Percentiles rank a stretch among this genome's conserved stretches.
phyloP scores from a whole-genome alignment of 805 yeast genomes.

The Jamesozyma spencerorum region DNA sequence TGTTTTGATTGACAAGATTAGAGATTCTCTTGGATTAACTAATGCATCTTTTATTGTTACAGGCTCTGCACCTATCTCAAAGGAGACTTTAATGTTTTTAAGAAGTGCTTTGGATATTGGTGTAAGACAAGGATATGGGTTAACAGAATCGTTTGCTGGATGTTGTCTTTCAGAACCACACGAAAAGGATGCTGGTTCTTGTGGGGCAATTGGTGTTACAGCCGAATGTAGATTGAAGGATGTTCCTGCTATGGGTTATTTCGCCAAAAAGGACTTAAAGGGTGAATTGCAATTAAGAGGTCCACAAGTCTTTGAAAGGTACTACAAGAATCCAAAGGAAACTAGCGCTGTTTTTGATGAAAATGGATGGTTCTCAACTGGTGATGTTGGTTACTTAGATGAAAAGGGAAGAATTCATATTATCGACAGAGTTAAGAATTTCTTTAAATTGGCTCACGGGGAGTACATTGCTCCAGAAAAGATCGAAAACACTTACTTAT shows the following conservation, averaged over 20 bases:
- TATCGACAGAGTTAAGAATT: slow-evolving; percentile 70
- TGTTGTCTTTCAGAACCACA: slow-evolving; percentile 35
- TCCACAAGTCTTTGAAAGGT: slow-evolving; percentile 48
- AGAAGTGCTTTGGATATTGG: slow-evolving; percentile 50
- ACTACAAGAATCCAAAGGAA: slow-evolving; percentile 48
- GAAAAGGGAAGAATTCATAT: slow-evolving; percentile 46
- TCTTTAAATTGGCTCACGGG: slow-evolving; percentile 59
- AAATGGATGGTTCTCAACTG: slow-evolving; percentile 59
- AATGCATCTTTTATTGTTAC: slow-evolving; percentile 34
- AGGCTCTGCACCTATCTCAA: slow-evolving; percentile 67
- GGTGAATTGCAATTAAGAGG: slow-evolving; percentile 62
- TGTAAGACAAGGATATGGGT: slow-evolving; percentile 66
- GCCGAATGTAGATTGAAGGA: slow-evolving; percentile 54
- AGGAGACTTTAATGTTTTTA: slow-evolving; percentile 50
- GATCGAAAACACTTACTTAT: slow-evolving; percentile 54
- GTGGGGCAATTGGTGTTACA: slow-evolving; percentile 50
- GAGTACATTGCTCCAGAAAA: slow-evolving; percentile 70
- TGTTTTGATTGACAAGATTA: slow-evolving; percentile 35
- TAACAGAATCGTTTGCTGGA: slow-evolving; percentile 67
- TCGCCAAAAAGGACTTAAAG: slow-evolving; percentile 34
- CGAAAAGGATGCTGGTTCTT: slow-evolving; percentile 44
- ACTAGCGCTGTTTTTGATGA: slow-evolving; percentile 44
- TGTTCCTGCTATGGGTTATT: slow-evolving; percentile 54
- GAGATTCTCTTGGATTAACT: slow-evolving; percentile 40
- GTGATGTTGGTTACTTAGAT: slow-evolving; percentile 53